These are phyloP conservation scores for Peronospora farinosa DNA, from an alignment of 352 stramenopile genomes.

Conservation along the genomic window DNA sequence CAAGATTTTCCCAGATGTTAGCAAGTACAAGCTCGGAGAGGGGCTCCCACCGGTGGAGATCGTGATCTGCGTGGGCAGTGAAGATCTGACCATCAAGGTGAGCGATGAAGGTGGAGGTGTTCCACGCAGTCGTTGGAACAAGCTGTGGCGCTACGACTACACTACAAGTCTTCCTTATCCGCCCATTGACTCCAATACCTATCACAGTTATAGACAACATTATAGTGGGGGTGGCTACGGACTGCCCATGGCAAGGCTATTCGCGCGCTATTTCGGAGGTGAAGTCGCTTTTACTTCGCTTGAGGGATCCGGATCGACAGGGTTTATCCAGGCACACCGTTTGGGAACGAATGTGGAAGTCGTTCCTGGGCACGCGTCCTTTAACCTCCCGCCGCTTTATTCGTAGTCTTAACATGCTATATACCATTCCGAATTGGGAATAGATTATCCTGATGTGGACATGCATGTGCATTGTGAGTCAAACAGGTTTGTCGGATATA, in stretches of 20 bases:
- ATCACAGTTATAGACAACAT: constrained; percentile 77
- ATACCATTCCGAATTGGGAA: constrained; percentile 16
- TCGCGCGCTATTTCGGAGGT: constrained; percentile 97
- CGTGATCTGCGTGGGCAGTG: constrained; percentile 95
- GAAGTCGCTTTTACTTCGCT: constrained; percentile 98
- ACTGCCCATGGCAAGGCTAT: constrained; percentile 88
- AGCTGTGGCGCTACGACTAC: constrained; percentile 98
- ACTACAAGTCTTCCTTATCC: constrained; percentile 89
- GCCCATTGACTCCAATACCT: constrained; percentile 50
- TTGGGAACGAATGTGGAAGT: constrained; percentile 72
- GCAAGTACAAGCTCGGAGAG: constrained; percentile 51
- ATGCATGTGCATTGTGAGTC: not conserved
- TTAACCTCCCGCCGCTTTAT: constrained; percentile 31
- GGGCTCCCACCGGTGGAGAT: constrained; percentile 92
- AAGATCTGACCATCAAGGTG: constrained; percentile 97
- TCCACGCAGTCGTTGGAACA: constrained; percentile 91
- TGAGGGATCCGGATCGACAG: constrained; percentile 96
- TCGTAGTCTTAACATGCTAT: constrained; percentile 26
- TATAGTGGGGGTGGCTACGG: constrained; percentile 94
- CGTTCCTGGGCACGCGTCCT: constrained; percentile 52
- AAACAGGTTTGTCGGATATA: too few relatives aligned
- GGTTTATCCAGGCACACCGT: constrained; percentile 76
- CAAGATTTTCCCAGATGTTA: constrained; percentile 70
- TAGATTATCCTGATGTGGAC: not conserved
- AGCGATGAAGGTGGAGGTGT: constrained; percentile 98